phyloP scores from a whole-genome alignment of 176 grass and related monocot species.

The Tuctoria greenei region DNA sequence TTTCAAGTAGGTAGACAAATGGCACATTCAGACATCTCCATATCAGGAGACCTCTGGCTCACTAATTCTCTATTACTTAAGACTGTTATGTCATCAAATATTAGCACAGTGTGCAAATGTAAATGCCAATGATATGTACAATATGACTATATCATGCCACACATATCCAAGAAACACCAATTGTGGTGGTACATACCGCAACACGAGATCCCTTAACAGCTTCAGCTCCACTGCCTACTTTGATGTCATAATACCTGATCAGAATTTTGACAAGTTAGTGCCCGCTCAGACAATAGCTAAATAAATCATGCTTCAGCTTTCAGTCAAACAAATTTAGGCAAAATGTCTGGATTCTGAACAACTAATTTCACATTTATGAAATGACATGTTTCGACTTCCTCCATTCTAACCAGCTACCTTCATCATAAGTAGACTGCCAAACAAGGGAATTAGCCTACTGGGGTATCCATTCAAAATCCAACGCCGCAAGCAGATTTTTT shows the following conservation, averaged over 20 bases:
- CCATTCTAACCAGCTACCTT: not conserved
- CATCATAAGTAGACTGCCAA: not conserved
- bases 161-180: not conserved
- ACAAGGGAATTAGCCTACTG: not conserved
- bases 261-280: slow-evolving; percentile 28
- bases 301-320: slow-evolving; percentile 18
- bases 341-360: not conserved
- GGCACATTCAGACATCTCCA: not conserved
- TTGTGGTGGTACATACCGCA: slow-evolving; percentile 54
- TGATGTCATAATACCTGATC: slow-evolving; percentile 89
- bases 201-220: slow-evolving; percentile 93
- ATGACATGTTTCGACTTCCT: not conserved
- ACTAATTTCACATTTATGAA: not conserved
- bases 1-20: slow-evolving; percentile 1
- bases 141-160: not conserved
- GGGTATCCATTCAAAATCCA: not conserved
- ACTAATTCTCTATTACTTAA: not conserved
- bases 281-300: not conserved
- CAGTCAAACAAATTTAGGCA: not conserved
- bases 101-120: slow-evolving; percentile 5
- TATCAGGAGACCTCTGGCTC: not conserved
- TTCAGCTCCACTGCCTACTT: slow-evolving; percentile 70
- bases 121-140: not conserved
- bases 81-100: not conserved
- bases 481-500: not conserved